Evolutionary conservation across 2,329 filamentous ascomycete genomes (phyloP), one percentile per base, ranked within the genome.

Genomic region (Acephala macrosclerotiorum): DNA sequence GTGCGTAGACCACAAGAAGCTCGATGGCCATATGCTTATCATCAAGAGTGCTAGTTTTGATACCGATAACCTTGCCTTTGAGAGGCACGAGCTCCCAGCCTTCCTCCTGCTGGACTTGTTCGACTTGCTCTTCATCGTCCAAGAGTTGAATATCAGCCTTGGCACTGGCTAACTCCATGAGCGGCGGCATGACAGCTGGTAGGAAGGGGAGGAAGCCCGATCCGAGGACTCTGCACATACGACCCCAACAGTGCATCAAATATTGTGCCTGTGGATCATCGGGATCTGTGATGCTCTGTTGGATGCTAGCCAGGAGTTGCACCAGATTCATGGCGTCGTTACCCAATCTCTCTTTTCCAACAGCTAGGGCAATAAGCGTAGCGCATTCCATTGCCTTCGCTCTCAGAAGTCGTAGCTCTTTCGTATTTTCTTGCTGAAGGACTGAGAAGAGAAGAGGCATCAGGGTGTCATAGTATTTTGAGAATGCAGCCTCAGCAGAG

Each of bases 1-100:
- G 94, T 1, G 96, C 95, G 76, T 99, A 99, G 68, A 99, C 95
- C 56, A 97, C 94, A 67, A 99, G 91, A 61, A 99, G 88, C 80
- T 99, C 96, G 70, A 99, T 98, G n/a, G 96, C 96, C 87, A 97
- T 97, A 79, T 98, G 94, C 84, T 99, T 99, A 81, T 99, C 96
- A 74, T 99, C 96, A 79, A 99, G 90, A 11, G 92, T 93, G 78
- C 93, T 97, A 8, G 96, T 99, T 82, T 94, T 94, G 81, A 99
- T 99, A 70, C 96, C 96, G 75, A 99, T 97, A 79, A 97, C 93
- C 83, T 98, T 98, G 71, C 96, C 96, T 81, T 97, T 97, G 63
- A 99, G 86, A 9, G 96, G 96, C 18, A 99, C 94, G 71, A 99
- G 85, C 79, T 99, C 96, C 96, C 96, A 99, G 51, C 95, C 95